phyloP scores from a whole-genome alignment of 805 yeast species.

The Pichia rugopelliculosa region DNA sequence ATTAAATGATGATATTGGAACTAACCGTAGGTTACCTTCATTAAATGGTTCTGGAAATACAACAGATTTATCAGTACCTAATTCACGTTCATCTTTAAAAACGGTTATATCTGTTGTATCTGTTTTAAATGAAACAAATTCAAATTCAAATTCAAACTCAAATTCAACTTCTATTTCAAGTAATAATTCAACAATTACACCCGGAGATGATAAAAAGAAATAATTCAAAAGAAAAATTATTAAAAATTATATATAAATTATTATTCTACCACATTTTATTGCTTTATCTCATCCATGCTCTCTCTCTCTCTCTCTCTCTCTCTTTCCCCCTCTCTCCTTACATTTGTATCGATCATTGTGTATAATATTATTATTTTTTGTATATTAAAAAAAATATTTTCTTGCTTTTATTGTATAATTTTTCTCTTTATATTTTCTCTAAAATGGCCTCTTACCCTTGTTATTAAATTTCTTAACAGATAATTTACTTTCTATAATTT shows the following conservation, averaged over 20 bases:
- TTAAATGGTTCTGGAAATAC: not conserved
- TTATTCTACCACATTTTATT: too few relatives aligned
- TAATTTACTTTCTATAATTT: conserved; percentile 14
- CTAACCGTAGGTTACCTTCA: conserved; percentile 3
- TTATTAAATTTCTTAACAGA: conserved; percentile 4
- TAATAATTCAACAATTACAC: not conserved
- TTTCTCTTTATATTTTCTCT: not conserved
- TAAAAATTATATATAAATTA: too few relatives aligned
- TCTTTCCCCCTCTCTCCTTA: not conserved
- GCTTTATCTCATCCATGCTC: not conserved
- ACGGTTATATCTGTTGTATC: not conserved
- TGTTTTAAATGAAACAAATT: not conserved
- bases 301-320: too few relatives aligned
- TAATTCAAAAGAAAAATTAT: too few relatives aligned
- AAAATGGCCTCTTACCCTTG: conserved; percentile 21
- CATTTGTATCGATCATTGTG: not conserved
- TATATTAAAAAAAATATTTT: not conserved
- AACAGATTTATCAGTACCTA: not conserved
- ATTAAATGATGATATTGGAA: conserved; percentile 15
- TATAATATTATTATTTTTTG: not conserved
- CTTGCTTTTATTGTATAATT: not conserved
- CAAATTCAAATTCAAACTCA: not conserved
- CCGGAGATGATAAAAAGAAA: not conserved
- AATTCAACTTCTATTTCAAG: not conserved
- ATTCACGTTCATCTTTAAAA: conserved; percentile 2